Evolutionary conservation across 2,329 filamentous ascomycete genomes (phyloP), one percentile per base, ranked within the genome.

Genomic region (Thielaviopsis musarum): DNA sequence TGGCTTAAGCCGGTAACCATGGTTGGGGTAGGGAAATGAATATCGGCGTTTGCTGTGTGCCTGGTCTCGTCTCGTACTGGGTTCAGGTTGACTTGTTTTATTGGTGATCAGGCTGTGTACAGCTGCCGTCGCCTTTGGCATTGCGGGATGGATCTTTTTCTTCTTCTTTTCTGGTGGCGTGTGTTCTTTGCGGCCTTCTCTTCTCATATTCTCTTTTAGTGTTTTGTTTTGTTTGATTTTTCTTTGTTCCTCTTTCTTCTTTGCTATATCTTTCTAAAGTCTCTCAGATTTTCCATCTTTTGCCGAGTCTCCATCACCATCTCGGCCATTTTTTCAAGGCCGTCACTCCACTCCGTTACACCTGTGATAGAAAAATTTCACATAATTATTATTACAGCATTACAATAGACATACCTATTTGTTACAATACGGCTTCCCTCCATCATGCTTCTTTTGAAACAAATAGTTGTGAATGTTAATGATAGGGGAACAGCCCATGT

Each of bases 121-220:
- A 49, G 10, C 45, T 21, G n/a, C 45, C n/a, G n/a, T 49, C 45
- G 45, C 9, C 45, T 21, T 19, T 49, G 3, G 17, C n/a, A 9
- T 49, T 10, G n/a, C n/a, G 45, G 19, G 19, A 21, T 34, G 10
- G 6, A 34, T 34, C 30, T 34, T 62, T 54, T 59, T 62, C 15
- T 61, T 60, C 21, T 61, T 57, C 51, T 61, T 51, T 62, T 59
- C 30, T 52, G 13, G 26, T 28, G 21, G 21, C 62, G 60, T 5
- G 60, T 5, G 48, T 60, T 63, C 4, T 52, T 26, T 1, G 62
- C 54, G 1, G 9, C 57, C 59, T 61, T 7, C 55, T 59, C 54
- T 59, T 52, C 21, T 62, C 54, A 34, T 45, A 53, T 49, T 54
- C 15, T 51, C 41, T 53, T 58, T 49, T 57, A 58, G 41, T 24